Percentiles rank a stretch among this genome's conserved stretches.
Evolutionary conservation across 805 yeast genomes (phyloP).

Genomic region (Barnettozyma californica): DNA sequence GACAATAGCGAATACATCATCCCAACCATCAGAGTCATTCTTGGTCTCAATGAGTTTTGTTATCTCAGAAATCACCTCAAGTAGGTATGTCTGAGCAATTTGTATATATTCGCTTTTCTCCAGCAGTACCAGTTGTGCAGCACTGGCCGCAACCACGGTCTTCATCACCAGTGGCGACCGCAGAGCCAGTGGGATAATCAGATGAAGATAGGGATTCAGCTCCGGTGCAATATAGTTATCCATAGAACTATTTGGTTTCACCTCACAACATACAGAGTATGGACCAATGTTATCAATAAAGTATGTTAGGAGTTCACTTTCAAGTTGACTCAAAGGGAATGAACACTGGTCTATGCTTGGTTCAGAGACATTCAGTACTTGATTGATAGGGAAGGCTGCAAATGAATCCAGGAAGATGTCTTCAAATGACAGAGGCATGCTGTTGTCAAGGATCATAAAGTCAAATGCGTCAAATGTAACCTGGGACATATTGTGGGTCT

Average conservation of each 20-base stretch:
- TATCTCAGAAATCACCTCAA: conserved; percentile 27
- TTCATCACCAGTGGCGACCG: conserved; percentile 30
- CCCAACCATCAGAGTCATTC: conserved; percentile 29
- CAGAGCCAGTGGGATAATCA: conserved; percentile 34
- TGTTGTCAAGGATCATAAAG: conserved; percentile 11
- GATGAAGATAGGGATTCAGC: conserved; percentile 33
- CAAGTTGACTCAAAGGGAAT: conserved; percentile 10
- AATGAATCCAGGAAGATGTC: conserved; percentile 20
- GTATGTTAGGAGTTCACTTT: conserved; percentile 26
- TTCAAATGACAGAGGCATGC: conserved; percentile 13
- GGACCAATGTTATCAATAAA: conserved; percentile 34
- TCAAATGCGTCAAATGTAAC: conserved; percentile 15
- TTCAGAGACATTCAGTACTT: conserved; percentile 12
- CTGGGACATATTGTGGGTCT: conserved; percentile 4
- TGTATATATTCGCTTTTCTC: conserved; percentile 26
- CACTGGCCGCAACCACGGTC: conserved; percentile 32
- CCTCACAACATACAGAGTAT: conserved; percentile 34
- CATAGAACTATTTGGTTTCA: conserved; percentile 13
- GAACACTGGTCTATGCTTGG: conserved; percentile 13
- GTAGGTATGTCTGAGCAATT: conserved; percentile 26
- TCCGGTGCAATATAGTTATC: conserved; percentile 23
- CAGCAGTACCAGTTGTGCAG: conserved; percentile 29
- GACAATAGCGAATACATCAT: conserved; percentile 35
- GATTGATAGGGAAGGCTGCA: conserved; percentile 18
- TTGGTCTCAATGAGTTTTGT: conserved; percentile 28